Evolutionary conservation across 169 alveolate species (phyloP).

Genomic region (Plasmodium adleri): DNA sequence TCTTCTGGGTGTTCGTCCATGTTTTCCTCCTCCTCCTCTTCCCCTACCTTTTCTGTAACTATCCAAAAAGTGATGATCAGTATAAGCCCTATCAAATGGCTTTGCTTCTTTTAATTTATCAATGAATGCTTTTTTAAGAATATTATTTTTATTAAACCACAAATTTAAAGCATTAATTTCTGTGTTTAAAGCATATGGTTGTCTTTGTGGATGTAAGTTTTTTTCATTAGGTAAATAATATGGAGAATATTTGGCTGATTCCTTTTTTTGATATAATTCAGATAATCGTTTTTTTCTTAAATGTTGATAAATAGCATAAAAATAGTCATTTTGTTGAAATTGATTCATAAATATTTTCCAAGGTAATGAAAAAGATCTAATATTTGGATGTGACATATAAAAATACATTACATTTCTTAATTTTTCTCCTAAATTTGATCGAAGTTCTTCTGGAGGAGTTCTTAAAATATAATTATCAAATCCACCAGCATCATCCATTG

Average conservation of each 20-base stretch:
- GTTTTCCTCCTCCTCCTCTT: conserved; percentile 91
- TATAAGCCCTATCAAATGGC: conserved; percentile 84
- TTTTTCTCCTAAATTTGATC: conserved; percentile 89
- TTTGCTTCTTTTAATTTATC: conserved; percentile 79
- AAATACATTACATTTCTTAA: conserved; percentile 88
- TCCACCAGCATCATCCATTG: conserved; percentile 91
- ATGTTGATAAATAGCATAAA: conserved; percentile 82
- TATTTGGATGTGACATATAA: conserved; percentile 79
- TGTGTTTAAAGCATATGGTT: conserved; percentile 83
- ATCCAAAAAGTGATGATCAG: conserved; percentile 83
- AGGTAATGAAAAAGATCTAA: conserved; percentile 78
- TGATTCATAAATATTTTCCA: conserved; percentile 85
- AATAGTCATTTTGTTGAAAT: conserved; percentile 78
- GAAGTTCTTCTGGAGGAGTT: conserved; percentile 91
- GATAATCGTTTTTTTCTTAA: conserved; percentile 76
- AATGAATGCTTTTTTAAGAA: conserved; percentile 48
- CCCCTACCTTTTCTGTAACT: conserved; percentile 87
- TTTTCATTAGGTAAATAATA: conserved; percentile 82
- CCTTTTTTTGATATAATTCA: conserved; percentile 67
- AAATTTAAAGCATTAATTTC: conserved; percentile 72
- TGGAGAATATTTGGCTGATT: conserved; percentile 82
- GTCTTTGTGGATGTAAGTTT: conserved; percentile 65
- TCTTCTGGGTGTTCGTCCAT: conserved; percentile 86
- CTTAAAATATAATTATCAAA: conserved; percentile 89
- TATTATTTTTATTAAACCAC: conserved; percentile 77